These are phyloP conservation scores for Petasospora rhodanensis DNA, from an alignment of 1,139 yeast species.

Conservation along the genomic window DNA sequence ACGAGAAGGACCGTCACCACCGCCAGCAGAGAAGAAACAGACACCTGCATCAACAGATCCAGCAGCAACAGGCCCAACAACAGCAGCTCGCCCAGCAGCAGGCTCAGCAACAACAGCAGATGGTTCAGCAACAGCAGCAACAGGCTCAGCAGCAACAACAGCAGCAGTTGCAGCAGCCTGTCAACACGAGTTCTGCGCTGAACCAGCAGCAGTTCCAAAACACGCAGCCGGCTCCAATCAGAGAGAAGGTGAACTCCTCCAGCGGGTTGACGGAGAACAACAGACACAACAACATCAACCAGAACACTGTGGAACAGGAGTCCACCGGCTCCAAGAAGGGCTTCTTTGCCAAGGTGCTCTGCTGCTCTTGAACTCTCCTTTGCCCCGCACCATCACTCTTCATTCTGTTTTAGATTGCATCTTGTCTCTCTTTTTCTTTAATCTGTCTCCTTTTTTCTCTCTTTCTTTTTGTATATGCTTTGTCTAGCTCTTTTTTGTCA, in stretches of 20 bases:
- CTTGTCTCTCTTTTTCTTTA: too few relatives aligned
- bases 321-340: constrained; percentile 31
- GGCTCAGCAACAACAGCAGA: constrained; percentile 20
- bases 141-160: constrained; percentile 13
- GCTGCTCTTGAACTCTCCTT: constrained; percentile 28
- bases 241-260: constrained; percentile 23
- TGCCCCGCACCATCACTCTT: too few relatives aligned
- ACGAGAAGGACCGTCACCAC: constrained; percentile 32
- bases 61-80: constrained; percentile 23
- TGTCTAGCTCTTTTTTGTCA: too few relatives aligned
- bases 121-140: constrained; percentile 20
- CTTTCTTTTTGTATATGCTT: too few relatives aligned
- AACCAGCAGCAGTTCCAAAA: constrained; percentile 28
- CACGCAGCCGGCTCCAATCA: constrained; percentile 26
- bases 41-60: constrained; percentile 29
- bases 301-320: constrained; percentile 23
- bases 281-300: constrained; percentile 18
- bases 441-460: too few relatives aligned
- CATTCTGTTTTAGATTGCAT: too few relatives aligned
- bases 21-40: constrained; percentile 30
- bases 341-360: constrained; percentile 34
- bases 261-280: constrained; percentile 17
- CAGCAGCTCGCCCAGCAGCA: constrained; percentile 22
- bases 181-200: constrained; percentile 22
- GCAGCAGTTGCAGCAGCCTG: constrained; percentile 16